Evolutionary conservation across 805 yeast species (phyloP), one percentile per base, ranked within the genome.

Genomic region (Saccharomycopsis oosterbeekiorum): DNA sequence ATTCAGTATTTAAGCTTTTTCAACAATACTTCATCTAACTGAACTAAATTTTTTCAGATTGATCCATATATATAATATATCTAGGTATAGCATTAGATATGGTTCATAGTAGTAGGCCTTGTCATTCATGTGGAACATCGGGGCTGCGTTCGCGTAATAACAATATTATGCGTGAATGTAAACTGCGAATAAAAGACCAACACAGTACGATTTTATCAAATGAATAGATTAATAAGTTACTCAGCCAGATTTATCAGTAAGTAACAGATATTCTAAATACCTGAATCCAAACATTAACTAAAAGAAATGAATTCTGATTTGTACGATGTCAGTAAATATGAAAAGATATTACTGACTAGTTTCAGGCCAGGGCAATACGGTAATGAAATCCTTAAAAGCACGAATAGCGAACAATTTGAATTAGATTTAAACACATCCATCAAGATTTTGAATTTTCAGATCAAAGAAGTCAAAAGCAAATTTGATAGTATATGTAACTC

Each of bases 381-480:
- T 36, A 59, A 59, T 39, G 39, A 59, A 5, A 41, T 59, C 14
- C 53, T 59, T 19, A 29, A 26, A n/a, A n/a, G 39, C 19, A 59
- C 61, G 14, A 59, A 59, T 12, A 47, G 53, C 21, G 53, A 47
- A 47, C 53, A 47, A 47, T 47, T 47, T 58, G 78, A 73, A 59
- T 65, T 78, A n/a, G 81, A 78, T 63, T 64, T 78, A n/a, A 68
- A 67, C 5, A 78, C 80, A 0, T 72, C 80, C 4, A 71, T 73
- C 40, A 78, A 78, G 59, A 75, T 72, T 66, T 69, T 78, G 55
- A 73, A 70, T 55, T 78, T 77, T 64, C 79, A 75, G 64, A 68
- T 74, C 12, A 72, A 73, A 55, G 81, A 77, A 65, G 75, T 76
- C 59, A 74, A 76, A 60, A 70, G 71, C 62, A 68, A 78, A 55